Evolutionary conservation across 768 basidiomycete species (phyloP).

Genomic region (Calocera viscosa): DNA sequence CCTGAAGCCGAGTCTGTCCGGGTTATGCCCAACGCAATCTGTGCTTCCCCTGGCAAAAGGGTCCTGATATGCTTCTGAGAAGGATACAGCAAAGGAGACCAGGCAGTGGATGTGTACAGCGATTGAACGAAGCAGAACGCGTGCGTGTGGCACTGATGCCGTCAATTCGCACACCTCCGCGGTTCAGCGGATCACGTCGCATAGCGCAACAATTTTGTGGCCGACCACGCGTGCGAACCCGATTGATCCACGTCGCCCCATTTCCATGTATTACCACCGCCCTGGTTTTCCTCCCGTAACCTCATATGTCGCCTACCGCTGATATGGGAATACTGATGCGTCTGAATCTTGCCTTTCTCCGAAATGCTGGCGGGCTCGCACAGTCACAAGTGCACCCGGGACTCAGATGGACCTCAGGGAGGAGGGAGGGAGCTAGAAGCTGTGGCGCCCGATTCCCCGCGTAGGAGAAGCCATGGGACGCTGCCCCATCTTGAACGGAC

Average conservation of each 20-base stretch:
- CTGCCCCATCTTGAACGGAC: not conserved
- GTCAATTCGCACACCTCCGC: not conserved
- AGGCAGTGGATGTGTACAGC: not conserved
- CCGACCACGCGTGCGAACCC: not conserved
- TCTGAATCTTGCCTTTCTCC: not conserved
- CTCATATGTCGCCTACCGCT: not conserved
- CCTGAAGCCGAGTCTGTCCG: constrained; percentile 3
- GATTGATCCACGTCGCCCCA: not conserved
- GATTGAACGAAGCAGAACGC: not conserved
- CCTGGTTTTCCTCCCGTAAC: not conserved
- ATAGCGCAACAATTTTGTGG: not conserved
- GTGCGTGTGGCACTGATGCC: not conserved
- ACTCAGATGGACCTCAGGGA: not conserved
- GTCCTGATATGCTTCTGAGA: not conserved
- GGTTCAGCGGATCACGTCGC: not conserved
- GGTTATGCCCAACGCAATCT: not conserved
- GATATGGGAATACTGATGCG: not conserved
- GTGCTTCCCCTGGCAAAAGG: not conserved
- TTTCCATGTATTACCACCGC: not conserved
- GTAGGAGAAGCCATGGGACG: not conserved
- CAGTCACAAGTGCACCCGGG: not conserved
- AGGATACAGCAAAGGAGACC: not conserved
- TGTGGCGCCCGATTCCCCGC: not conserved
- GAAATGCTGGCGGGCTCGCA: not conserved
- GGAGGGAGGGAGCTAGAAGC: not conserved